Evolutionary conservation across 202 grass and related monocot genomes (phyloP).

Genomic region (Carex arenaria): DNA sequence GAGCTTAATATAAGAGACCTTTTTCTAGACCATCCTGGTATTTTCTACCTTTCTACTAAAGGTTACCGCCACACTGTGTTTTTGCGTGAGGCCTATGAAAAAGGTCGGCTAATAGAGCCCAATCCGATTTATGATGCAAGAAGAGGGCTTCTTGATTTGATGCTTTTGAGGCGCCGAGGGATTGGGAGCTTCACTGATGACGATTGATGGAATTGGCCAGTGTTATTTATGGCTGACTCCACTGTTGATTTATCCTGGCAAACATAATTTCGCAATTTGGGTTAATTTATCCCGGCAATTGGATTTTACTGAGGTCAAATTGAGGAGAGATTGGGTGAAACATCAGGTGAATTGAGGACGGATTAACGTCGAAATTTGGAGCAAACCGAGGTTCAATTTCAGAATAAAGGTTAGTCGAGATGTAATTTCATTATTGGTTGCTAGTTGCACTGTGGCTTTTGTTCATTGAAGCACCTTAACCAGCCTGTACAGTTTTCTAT

Average conservation of each 20-base stretch:
- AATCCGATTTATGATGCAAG: conserved; percentile 75
- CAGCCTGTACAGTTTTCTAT: neutral
- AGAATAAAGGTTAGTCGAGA: neutral
- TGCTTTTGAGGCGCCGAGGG: conserved; percentile 55
- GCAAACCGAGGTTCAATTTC: neutral
- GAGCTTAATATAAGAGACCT: conserved; percentile 85
- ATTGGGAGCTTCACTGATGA: conserved; percentile 23
- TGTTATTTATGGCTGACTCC: neutral
- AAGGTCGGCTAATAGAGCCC: conserved; percentile 46
- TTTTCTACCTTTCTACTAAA: conserved; percentile 87
- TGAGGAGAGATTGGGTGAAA: neutral
- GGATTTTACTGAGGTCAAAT: neutral
- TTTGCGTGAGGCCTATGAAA: conserved; percentile 67
- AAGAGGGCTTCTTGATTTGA: conserved; percentile 54
- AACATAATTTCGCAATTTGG: neutral
- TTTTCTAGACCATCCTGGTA: conserved; percentile 92
- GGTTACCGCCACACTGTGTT: conserved; percentile 66
- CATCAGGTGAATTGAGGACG: neutral
- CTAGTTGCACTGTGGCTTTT: neutral
- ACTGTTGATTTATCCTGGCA: neutral
- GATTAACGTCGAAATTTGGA: neutral
- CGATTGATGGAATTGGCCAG: neutral
- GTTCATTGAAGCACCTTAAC: neutral
- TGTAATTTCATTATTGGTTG: neutral
- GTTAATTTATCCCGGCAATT: neutral